Evolutionary conservation across 768 basidiomycete genomes (phyloP), one percentile per base, ranked within the genome.

Genomic region (Artomyces pyxidatus): DNA sequence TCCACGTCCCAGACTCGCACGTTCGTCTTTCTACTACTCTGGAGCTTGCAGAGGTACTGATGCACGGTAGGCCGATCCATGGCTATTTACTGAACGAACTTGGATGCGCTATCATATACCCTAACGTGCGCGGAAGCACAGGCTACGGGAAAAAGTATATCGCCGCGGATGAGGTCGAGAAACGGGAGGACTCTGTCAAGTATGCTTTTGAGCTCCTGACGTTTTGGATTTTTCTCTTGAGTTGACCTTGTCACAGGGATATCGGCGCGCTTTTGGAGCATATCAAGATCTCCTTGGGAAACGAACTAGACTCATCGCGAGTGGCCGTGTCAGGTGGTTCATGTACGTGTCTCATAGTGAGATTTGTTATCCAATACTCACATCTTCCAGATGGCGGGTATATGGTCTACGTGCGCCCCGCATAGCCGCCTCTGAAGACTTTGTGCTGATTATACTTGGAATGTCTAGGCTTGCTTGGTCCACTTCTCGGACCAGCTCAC

Each of bases 151-250:
- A 59, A 49, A 63, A 52, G 43, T 73, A 69, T 55, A 59, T 69
- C 62, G 59, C 67, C 14, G 53, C 59, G 25, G 71, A 73, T 52
- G 68, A 70, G 26, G 66, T 73, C 5, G 61, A 65, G 52, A 73
- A 72, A 47, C 64, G 71, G 29, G 71, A 73, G 50, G 67, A 71
- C 57, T 60, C 71, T 0, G 68, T 72, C 54, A 72, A 65, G 71
- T 72, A 42, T n/a, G n/a, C n/a, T n/a, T n/a, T n/a, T n/a, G n/a
- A n/a, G n/a, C n/a, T n/a, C n/a, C n/a, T n/a, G n/a, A n/a, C 42
- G 57, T 26, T 3, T 17, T 42, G 27, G 28, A 10, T 9, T 40
- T n/a, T 39, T 11, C 1, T 26, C 37, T 11, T 48, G 17, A 40
- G 30, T 42, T 10, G 46, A 19, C 27, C 8, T 35, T 22, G n/a